Conservation (phyloP, 352 stramenopile genomes). For the Blastocystis sp. region DNA sequence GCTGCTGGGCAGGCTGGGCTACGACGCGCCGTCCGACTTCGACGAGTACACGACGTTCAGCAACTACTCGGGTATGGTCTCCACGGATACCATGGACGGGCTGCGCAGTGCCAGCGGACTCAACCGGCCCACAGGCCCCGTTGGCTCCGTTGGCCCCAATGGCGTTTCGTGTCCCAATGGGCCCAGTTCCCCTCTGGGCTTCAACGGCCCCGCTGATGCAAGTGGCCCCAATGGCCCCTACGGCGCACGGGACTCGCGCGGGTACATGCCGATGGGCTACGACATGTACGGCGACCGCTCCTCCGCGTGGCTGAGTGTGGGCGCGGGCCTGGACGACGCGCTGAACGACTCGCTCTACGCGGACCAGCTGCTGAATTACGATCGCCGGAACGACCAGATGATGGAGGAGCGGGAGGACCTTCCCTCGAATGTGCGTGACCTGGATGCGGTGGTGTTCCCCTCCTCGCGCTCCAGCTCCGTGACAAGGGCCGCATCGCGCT, state of each 20-base stretch:
- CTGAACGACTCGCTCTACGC: not conserved
- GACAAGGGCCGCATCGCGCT: not conserved
- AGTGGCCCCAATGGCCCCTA: too few species aligned
- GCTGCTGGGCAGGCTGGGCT: not conserved
- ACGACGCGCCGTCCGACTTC: not conserved
- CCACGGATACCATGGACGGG: not conserved
- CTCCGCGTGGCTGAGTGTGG: not conserved
- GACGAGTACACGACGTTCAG: not conserved
- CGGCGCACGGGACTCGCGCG: too few species aligned
- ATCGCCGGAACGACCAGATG: constrained; percentile 8
- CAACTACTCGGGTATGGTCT: not conserved
- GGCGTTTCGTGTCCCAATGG: too few species aligned
- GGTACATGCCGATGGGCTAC: not conserved
- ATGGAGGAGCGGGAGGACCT: constrained; percentile 48
- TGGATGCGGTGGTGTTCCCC: constrained; percentile 34
- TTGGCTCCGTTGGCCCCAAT: too few species aligned
- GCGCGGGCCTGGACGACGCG: not conserved
- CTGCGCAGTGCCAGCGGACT: not conserved
- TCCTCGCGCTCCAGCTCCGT: constrained; percentile 11
- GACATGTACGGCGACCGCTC: not conserved
- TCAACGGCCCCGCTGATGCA: too few species aligned
- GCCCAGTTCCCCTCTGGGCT: too few species aligned
- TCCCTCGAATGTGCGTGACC: constrained; percentile 36
- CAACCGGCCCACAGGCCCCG: not conserved
- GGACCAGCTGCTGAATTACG: not conserved